These are phyloP conservation scores for Osmanthus fragrans DNA, from an alignment of 257 asterid genomes.

Conservation along the genomic window DNA sequence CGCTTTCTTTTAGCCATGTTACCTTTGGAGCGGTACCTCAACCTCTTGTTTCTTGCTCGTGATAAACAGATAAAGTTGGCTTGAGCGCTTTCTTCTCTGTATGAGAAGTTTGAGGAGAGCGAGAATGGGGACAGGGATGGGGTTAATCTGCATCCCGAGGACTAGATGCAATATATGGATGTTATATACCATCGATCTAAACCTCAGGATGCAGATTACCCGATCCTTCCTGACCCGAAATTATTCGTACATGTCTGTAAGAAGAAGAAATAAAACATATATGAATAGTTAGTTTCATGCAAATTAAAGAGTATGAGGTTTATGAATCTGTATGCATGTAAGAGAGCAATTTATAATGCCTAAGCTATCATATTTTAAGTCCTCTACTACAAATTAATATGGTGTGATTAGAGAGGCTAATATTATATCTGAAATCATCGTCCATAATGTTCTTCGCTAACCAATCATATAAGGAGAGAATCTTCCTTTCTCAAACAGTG, in stretches of 20 bases:
- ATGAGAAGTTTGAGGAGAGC: not conserved
- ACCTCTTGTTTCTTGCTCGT: not conserved
- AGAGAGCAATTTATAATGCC: not conserved
- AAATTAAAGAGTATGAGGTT: not conserved
- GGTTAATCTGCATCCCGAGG: slow-evolving; percentile 44
- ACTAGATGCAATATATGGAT: slow-evolving; percentile 20
- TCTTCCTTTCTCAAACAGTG: not conserved
- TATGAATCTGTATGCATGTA: not conserved
- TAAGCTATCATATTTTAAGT: not conserved
- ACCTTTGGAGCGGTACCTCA: not conserved
- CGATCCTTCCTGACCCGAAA: not conserved
- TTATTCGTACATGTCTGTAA: not conserved
- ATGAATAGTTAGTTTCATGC: not conserved
- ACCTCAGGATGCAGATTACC: slow-evolving; percentile 12
- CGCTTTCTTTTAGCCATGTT: not conserved
- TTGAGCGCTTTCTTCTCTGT: not conserved
- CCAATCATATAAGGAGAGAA: not conserved
- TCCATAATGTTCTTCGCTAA: not conserved
- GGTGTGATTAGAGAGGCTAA: not conserved
- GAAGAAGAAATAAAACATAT: not conserved
- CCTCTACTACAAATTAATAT: not conserved
- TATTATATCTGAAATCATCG: not conserved
- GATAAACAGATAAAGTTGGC: not conserved
- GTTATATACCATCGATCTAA: not conserved
- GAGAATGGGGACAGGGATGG: not conserved